Conservation (phyloP, 2,329 filamentous ascomycete species). For the Madurella mycetomatis region DNA sequence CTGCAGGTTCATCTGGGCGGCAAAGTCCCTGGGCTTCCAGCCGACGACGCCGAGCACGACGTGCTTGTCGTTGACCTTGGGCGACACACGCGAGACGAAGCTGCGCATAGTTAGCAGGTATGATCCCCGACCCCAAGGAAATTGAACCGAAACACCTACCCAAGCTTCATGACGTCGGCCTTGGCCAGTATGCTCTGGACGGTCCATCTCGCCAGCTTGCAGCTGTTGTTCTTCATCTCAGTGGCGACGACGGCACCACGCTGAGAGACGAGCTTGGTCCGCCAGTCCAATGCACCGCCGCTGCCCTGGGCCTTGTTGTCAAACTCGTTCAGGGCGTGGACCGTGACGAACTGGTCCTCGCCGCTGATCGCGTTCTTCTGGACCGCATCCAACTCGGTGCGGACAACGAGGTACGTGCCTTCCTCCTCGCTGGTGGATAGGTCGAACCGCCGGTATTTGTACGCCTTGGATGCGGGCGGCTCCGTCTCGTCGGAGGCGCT, state of each 20-base stretch:
- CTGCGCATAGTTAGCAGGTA: slow-evolving; percentile 41
- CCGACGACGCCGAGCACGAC: slow-evolving; percentile 92
- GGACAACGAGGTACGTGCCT: slow-evolving; percentile 86
- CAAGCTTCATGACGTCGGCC: slow-evolving; percentile 98
- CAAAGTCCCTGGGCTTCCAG: slow-evolving; percentile 98
- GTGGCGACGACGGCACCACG: slow-evolving; percentile 96
- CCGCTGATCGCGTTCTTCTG: slow-evolving; percentile 91
- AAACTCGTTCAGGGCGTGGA: slow-evolving; percentile 98
- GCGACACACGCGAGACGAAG: slow-evolving; percentile 92
- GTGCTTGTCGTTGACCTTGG: slow-evolving; percentile 88
- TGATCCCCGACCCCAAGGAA: background rate
- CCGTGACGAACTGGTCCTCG: slow-evolving; percentile 84
- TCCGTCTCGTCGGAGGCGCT: slow-evolving; percentile 89
- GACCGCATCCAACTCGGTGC: slow-evolving; percentile 91
- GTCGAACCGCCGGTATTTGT: slow-evolving; percentile 98
- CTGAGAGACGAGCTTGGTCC: slow-evolving; percentile 88
- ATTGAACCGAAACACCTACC: slow-evolving; percentile 51
- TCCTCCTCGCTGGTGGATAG: slow-evolving; percentile 92
- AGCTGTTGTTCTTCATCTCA: slow-evolving; percentile 99
- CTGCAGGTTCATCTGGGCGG: slow-evolving; percentile 95
- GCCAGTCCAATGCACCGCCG: slow-evolving; percentile 94
- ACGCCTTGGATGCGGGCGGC: slow-evolving; percentile 89
- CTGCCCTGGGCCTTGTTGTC: slow-evolving; percentile 96
- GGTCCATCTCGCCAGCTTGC: slow-evolving; percentile 97
- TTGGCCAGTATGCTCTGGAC: slow-evolving; percentile 94